Evolutionary conservation across 2,329 filamentous ascomycete species (phyloP).

Genomic region (Claviceps pazoutovae): DNA sequence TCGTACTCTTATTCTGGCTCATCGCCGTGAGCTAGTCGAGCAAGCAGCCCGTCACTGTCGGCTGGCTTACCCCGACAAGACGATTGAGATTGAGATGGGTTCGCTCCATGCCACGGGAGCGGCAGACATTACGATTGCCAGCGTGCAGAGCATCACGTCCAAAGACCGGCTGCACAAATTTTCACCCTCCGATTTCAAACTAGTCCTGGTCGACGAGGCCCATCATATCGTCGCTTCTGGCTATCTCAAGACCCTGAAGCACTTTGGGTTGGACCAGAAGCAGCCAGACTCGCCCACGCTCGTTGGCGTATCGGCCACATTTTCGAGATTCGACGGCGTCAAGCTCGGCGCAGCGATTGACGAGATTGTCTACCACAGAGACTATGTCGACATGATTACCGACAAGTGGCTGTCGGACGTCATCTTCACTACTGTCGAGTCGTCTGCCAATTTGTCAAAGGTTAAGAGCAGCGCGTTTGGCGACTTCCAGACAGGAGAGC

Average conservation of each 20-base stretch:
- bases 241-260: conserved; percentile 61
- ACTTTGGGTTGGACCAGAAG: conserved; percentile 56
- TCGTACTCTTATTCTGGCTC: conserved; percentile 81
- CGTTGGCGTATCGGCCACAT: conserved; percentile 78
- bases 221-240: conserved; percentile 84
- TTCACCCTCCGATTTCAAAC: conserved; percentile 65
- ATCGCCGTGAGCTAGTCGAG: conserved; percentile 84
- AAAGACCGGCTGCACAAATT: conserved; percentile 69
- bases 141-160: conserved; percentile 71
- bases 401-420: conserved; percentile 87
- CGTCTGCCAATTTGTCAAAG: conserved; percentile 62
- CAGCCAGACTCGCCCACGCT: conserved; percentile 41
- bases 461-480: conserved; percentile 49
- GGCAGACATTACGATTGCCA: conserved; percentile 90
- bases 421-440: conserved; percentile 85
- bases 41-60: conserved; percentile 81
- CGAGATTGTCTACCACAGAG: conserved; percentile 89
- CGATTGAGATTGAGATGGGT: conserved; percentile 86
- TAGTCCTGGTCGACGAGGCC: conserved; percentile 88
- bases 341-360: conserved; percentile 76
- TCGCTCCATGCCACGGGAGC: conserved; percentile 57
- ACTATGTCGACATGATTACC: conserved; percentile 54
- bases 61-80: conserved; percentile 64
- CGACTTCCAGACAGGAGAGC: conserved; percentile 66
- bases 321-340: conserved; percentile 69